Evolutionary conservation across 768 basidiomycete genomes (phyloP), one percentile per base, ranked within the genome.

Genomic region (Phlebiopsis gigantea): DNA sequence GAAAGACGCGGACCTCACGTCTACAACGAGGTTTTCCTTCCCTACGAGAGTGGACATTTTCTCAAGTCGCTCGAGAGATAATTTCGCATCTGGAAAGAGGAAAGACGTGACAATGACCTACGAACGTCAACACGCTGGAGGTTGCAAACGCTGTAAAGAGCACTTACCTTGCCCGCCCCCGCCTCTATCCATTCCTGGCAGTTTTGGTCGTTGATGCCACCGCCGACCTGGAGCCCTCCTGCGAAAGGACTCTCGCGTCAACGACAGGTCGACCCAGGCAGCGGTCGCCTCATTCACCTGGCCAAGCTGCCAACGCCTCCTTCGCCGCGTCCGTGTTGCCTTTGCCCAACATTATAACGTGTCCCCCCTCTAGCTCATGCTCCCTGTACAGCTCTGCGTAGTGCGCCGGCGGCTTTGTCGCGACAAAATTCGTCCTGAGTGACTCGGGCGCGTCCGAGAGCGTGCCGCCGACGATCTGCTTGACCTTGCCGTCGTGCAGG

Each of bases 61-160:
- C 62, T 81, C 72, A 26, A 99, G 74, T 48, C 90, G 75, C 44
- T 88, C 82, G 59, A 87, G 68, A 17, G 87, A 87, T 73, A 98
- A 96, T 60, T 78, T 83, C 2, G 77, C 87, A n/a, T 72, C 69
- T 0, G 97, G 95, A 61, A 99, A 99, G 43, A 99, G 83, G 71
- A 86, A 92, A 12, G 95, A 97, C 3, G 97, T 99, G n/a, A 99
- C 90, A 53, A 99, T 98, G 62, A 98, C 85, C 95, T 98, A 46
- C 15, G 21, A 34, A 15, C 4, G 31, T 28, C 14, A 43, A 45
- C 10, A 41, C 50, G 21, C 14, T 51, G 49, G 44, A 30, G 19
- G n/a, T 7, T 9, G 7, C 72, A 42, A 14, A 57, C n/a, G 8
- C 41, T 47, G 66, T 12, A n/a, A 25, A n/a, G 30, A 21, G 50